A percentile compares a stretch with the other conserved stretches of the same genome.
Conservation (phyloP, 495 filamentous ascomycete genomes). For the Podospora fimiseda region DNA sequence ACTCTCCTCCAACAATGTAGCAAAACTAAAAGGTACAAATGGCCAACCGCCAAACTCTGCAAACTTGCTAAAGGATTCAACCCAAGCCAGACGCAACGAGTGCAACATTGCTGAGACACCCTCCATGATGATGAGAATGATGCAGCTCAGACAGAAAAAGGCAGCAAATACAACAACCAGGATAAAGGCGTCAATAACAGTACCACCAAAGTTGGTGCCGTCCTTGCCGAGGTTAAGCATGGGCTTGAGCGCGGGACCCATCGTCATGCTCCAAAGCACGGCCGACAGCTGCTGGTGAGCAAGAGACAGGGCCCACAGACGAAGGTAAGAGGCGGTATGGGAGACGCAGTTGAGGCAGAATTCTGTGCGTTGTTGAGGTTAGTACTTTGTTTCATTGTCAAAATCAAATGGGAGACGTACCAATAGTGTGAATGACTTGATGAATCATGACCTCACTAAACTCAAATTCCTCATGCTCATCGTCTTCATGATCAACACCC, state of each 20-base stretch:
- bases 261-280: conserved; percentile 95
- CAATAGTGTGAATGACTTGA: conserved; percentile 97
- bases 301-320: conserved; percentile 95
- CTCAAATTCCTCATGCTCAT: conserved; percentile 91
- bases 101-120: conserved; percentile 55
- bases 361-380: conserved; percentile 46
- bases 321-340: conserved; percentile 96
- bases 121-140: conserved; percentile 59
- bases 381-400: too few relatives aligned
- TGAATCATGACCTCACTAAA: conserved; percentile 97
- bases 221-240: neutral
- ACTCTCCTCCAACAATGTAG: conserved; percentile 79
- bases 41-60: conserved; percentile 91
- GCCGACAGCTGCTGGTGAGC: conserved; percentile 96
- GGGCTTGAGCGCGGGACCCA: conserved; percentile 64
- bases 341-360: conserved; percentile 99
- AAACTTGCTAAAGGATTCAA: conserved; percentile 99
- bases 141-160: conserved; percentile 81
- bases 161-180: conserved; percentile 72
- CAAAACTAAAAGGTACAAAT: conserved; percentile 91
- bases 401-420: conserved; percentile 40
- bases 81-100: conserved; percentile 93
- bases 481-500: conserved; percentile 57
- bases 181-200: conserved; percentile 66
- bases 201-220: conserved; percentile 25